Conservation (phyloP, 495 filamentous ascomycete genomes). For the Lentithecium fluviatile region DNA sequence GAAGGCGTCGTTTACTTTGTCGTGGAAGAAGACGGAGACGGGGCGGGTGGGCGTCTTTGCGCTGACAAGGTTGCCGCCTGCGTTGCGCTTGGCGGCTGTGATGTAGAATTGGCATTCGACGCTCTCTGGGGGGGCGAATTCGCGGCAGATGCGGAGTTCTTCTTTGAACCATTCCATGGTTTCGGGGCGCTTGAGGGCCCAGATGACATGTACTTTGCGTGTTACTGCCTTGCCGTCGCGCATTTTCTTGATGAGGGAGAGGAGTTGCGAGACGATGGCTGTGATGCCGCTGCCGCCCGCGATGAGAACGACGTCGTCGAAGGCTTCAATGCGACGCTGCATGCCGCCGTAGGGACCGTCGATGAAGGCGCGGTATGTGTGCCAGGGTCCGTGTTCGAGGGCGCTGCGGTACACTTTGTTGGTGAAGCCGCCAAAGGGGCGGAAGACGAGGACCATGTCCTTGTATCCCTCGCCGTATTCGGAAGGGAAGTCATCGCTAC, state of each 20-base stretch:
- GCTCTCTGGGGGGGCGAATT: constrained; percentile 76
- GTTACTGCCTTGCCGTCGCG: constrained; percentile 90
- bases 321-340: constrained; percentile 85
- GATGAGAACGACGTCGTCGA: constrained; percentile 89
- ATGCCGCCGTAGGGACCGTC: constrained; percentile 95
- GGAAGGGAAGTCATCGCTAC: constrained; percentile 84
- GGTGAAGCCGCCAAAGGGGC: constrained; percentile 88
- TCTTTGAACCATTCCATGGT: constrained; percentile 98
- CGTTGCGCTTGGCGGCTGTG: constrained; percentile 65
- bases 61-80: constrained; percentile 46
- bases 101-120: constrained; percentile 94
- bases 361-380: constrained; percentile 84
- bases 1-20: constrained; percentile 79
- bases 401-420: constrained; percentile 73
- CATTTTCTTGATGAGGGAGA: constrained; percentile 92
- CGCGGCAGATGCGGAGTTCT: constrained; percentile 83
- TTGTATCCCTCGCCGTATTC: constrained; percentile 81
- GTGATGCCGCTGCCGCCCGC: constrained; percentile 95
- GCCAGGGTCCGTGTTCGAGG: constrained; percentile 75
- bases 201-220: constrained; percentile 83
- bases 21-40: constrained; percentile 69
- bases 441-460: constrained; percentile 86
- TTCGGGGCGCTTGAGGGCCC: constrained; percentile 85
- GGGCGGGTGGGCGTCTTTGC: constrained; percentile 53
- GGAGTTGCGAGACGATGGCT: constrained; percentile 81